These are phyloP conservation scores for Aspergillus cristatus DNA, from an alignment of 495 filamentous ascomycete genomes.

Conservation along the genomic window DNA sequence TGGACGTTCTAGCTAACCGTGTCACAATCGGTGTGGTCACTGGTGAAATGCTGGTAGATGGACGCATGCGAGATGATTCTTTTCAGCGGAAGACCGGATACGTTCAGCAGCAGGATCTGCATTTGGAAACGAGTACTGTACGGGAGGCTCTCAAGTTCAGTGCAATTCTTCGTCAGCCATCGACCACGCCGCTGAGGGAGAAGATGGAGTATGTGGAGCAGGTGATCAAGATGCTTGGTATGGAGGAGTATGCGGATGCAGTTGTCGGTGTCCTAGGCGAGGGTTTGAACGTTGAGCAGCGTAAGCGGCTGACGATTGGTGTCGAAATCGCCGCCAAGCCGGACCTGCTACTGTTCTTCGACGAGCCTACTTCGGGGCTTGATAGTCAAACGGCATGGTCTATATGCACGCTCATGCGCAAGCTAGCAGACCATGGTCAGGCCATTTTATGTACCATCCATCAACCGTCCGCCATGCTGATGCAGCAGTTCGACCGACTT, in stretches of 20 bases:
- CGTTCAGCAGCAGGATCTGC: slow-evolving; percentile 89
- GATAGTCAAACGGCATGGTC: slow-evolving; percentile 84
- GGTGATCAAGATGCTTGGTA: slow-evolving; percentile 80
- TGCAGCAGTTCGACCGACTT: slow-evolving; percentile 83
- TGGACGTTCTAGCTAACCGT: slow-evolving; percentile 55
- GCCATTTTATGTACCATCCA: slow-evolving; percentile 91
- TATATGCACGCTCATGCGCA: slow-evolving; percentile 68
- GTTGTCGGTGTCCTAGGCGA: slow-evolving; percentile 81
- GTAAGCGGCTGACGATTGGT: slow-evolving; percentile 80
- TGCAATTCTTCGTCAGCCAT: slow-evolving; percentile 75
- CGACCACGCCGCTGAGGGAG: slow-evolving; percentile 53
- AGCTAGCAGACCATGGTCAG: slow-evolving; percentile 74
- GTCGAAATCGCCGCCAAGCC: slow-evolving; percentile 84
- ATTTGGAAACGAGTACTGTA: slow-evolving; percentile 74
- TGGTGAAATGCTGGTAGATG: slow-evolving; percentile 81
- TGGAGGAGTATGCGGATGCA: slow-evolving; percentile 82
- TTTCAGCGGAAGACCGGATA: slow-evolving; percentile 92
- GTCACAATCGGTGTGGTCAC: slow-evolving; percentile 80
- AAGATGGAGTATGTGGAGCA: slow-evolving; percentile 85
- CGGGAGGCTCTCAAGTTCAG: slow-evolving; percentile 75
- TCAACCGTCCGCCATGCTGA: slow-evolving; percentile 82
- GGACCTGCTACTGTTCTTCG: slow-evolving; percentile 74
- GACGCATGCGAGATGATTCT: slow-evolving; percentile 58
- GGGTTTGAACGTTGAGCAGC: slow-evolving; percentile 84
- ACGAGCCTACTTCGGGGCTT: slow-evolving; percentile 79